Evolutionary conservation across 192 early-diverging fungal species (phyloP).

Genomic region (Haplosporangium gracile): DNA sequence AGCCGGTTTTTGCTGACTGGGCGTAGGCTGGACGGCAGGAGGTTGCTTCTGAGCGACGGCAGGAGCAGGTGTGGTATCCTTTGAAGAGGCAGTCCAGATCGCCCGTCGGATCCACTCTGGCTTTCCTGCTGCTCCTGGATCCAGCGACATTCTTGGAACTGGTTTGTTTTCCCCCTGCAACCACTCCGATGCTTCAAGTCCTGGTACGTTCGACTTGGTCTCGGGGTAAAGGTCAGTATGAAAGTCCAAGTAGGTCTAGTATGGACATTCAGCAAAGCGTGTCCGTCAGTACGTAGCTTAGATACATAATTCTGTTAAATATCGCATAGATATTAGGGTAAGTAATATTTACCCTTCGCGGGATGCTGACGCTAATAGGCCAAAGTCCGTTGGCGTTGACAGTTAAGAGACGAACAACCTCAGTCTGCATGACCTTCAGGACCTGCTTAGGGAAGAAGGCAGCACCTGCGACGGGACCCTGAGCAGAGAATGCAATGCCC

Average conservation of each 20-base stretch:
- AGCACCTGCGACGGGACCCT: conserved; percentile 66
- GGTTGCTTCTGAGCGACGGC: neutral
- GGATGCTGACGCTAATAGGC: conserved; percentile 77
- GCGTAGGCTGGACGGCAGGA: neutral
- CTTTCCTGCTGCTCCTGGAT: conserved; percentile 60
- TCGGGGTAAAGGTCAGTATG: conserved; percentile 90
- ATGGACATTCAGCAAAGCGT: neutral
- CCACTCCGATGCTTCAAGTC: conserved; percentile 73
- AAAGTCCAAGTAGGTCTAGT: conserved; percentile 82
- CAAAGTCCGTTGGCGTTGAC: conserved; percentile 72
- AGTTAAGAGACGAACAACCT: conserved; percentile 73
- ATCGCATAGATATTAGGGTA: neutral
- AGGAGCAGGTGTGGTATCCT: conserved; percentile 2
- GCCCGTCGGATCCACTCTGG: conserved; percentile 20
- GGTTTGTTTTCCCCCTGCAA: conserved; percentile 61
- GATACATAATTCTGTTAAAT: neutral
- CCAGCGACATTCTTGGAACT: conserved; percentile 62
- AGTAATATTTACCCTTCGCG: conserved; percentile 64
- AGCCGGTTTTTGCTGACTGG: neutral
- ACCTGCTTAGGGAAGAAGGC: conserved; percentile 76
- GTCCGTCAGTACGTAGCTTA: neutral
- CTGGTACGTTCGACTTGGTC: conserved; percentile 70
- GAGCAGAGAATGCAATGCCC: conserved; percentile 60
- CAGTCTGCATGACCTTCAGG: conserved; percentile 80
- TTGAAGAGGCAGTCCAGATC: neutral